Evolutionary conservation across 1,284 basidiomycete species (phyloP), one percentile per base, ranked within the genome.

Genomic region (Ustilago sp.): DNA sequence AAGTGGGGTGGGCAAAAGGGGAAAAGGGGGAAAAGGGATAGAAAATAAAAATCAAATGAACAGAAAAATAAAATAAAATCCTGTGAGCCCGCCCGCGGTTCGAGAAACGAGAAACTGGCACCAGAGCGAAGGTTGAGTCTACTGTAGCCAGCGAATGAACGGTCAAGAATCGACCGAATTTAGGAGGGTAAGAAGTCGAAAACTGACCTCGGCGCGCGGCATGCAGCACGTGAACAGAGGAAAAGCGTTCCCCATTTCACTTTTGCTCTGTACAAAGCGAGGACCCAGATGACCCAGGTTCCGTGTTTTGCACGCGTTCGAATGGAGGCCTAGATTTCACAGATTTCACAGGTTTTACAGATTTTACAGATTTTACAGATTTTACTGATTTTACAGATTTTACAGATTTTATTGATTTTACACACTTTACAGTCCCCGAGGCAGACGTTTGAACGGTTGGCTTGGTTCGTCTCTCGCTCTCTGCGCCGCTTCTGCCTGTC

Each of bases 281-380:
- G 68, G 68, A 61, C 63, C 59, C 68, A 70, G 59, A 53, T 61
- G 28, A 59, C 52, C 52, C 32, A 58, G 50, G 47, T 48, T 68
- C 43, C 13, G 8, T 28, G 15, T n/a, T 41, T 50, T 56, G 51
- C 50, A 53, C 43, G 63, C 55, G 47, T 45, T 45, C 57, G 57
- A 59, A 35, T 48, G 31, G 36, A 43, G 52, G 68, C n/a, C 68
- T 65, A 65, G 68, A 62, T 23, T 57, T 56, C 64, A 28, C 23
- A 28, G 3, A 28, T 28, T 28, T 23, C 3, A 23, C 23, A 23
- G 23, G 3, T 3, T 23, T 23, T 23, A 23, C 2, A 23, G 23
- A 23, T 23, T 23, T 23, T 23, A 23, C 23, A 23, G 23, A 23
- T 23, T 23, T 23, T 23, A 23, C 2, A 23, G 23, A 23, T 23